phyloP scores from a whole-genome alignment of 2,329 filamentous ascomycete genomes.

The Xylariaceae sp. region DNA sequence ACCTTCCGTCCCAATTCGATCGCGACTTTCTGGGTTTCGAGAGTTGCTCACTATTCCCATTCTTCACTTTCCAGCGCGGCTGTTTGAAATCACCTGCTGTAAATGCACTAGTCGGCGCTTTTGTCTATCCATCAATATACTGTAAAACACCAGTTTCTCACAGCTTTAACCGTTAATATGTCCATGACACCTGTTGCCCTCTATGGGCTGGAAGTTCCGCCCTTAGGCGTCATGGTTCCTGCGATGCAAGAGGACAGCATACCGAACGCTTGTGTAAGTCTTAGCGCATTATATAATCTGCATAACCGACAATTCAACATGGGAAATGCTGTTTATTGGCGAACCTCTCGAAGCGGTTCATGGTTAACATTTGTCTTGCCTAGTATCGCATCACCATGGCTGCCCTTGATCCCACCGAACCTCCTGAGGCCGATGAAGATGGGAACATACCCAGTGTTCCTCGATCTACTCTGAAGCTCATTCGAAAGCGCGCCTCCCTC shows the following conservation, averaged over 20 bases:
- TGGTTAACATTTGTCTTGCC: constrained; percentile 37
- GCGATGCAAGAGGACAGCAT: constrained; percentile 71
- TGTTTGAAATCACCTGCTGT: background rate
- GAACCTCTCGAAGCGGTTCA: background rate
- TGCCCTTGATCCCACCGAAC: constrained; percentile 87
- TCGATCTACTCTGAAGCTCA: constrained; percentile 88
- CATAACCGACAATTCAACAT: too few relatives aligned
- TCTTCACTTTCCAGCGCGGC: constrained; percentile 4
- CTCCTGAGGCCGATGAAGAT: constrained; percentile 68
- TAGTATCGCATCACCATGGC: constrained; percentile 99
- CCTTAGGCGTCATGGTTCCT: constrained; percentile 81
- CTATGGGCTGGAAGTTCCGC: constrained; percentile 90
- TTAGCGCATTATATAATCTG: background rate
- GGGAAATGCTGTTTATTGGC: too few relatives aligned
- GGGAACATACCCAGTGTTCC: constrained; percentile 66
- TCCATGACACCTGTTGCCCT: constrained; percentile 73
- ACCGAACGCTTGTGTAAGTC: constrained; percentile 75
- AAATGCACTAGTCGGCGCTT: too few relatives aligned
- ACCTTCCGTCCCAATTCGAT: constrained; percentile 7
- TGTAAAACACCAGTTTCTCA: constrained; percentile 20
- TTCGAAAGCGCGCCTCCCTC: constrained; percentile 72
- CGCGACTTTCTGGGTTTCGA: constrained; percentile 2
- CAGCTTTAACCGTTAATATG: constrained; percentile 49
- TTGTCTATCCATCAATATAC: too few relatives aligned
- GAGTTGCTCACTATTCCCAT: too few relatives aligned